Percentiles rank a stretch among this genome's conserved stretches.
These are phyloP conservation scores for Saccharomycopsis babjevae DNA, from an alignment of 805 yeast genomes.

Conservation along the genomic window DNA sequence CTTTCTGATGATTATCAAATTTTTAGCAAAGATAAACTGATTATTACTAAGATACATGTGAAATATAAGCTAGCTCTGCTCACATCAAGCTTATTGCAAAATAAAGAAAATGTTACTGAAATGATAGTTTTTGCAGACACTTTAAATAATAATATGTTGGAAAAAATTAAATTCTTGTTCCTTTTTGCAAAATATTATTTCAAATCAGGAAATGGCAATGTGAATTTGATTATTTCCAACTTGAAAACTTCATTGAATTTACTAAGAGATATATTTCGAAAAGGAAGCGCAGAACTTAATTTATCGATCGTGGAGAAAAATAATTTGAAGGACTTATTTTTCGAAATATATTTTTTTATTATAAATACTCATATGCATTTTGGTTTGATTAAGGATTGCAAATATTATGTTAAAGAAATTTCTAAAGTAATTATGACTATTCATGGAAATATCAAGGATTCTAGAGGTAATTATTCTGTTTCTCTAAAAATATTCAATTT, in stretches of 20 bases:
- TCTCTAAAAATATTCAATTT: neutral
- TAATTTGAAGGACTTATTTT: slow-evolving; percentile 8
- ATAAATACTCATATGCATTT: slow-evolving; percentile 33
- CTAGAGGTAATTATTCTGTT: neutral
- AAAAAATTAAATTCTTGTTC: neutral
- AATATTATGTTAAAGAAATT: slow-evolving; percentile 44
- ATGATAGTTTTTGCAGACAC: neutral
- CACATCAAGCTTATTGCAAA: neutral
- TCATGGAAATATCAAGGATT: slow-evolving; percentile 13
- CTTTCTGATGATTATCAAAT: neutral
- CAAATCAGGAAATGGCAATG: neutral
- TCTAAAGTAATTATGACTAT: slow-evolving; percentile 23
- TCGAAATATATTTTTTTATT: slow-evolving; percentile 23
- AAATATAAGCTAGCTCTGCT: neutral
- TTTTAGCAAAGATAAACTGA: neutral
- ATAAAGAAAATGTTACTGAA: neutral
- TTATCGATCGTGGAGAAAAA: neutral
- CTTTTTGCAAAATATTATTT: neutral
- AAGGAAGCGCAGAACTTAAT: neutral
- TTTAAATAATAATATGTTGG: neutral
- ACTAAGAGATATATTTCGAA: neutral
- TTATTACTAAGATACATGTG: neutral
- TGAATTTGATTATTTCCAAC: neutral
- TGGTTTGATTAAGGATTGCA: slow-evolving; percentile 52
- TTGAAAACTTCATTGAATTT: neutral